These are phyloP conservation scores for Dendrostoma leiphaemia DNA, from an alignment of 2,329 filamentous ascomycete species.

Conservation along the genomic window DNA sequence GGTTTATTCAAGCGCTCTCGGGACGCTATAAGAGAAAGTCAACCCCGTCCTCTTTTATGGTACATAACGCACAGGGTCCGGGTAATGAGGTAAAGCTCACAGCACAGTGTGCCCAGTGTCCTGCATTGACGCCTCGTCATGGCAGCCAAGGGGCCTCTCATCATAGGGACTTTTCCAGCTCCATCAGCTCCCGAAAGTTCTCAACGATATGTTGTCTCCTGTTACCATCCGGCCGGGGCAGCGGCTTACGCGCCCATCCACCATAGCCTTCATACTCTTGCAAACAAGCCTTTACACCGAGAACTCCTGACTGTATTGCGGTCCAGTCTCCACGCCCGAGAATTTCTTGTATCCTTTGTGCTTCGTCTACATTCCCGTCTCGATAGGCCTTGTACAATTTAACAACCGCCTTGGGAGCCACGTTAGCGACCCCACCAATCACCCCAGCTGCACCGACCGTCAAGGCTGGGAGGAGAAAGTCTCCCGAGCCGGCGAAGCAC, in stretches of 20 bases:
- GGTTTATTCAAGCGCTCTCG: no score
- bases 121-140: no score
- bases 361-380: conserved; percentile 50
- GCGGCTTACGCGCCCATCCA: conserved; percentile 58
- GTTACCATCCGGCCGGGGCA: conserved; percentile 9
- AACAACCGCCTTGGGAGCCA: conserved; percentile 60
- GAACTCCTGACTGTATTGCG: conserved; percentile 66
- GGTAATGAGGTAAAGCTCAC: no score
- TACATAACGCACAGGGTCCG: no score
- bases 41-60: no score
- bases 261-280: conserved; percentile 64
- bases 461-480: conserved; percentile 71
- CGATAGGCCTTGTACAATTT: conserved; percentile 52
- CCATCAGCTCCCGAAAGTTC: conserved; percentile 14
- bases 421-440: conserved; percentile 70
- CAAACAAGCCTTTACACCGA: conserved; percentile 66
- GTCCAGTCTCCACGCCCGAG: conserved; percentile 68
- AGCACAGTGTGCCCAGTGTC: no score
- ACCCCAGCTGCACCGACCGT: conserved; percentile 69
- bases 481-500: conserved; percentile 69
- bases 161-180: conserved; percentile 12
- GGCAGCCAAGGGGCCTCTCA: no score
- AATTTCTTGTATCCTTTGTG: conserved; percentile 55
- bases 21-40: no score
- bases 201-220: conserved; percentile 1